Conservation (phyloP, 495 filamentous ascomycete species). For the Penicillium ucsense region DNA sequence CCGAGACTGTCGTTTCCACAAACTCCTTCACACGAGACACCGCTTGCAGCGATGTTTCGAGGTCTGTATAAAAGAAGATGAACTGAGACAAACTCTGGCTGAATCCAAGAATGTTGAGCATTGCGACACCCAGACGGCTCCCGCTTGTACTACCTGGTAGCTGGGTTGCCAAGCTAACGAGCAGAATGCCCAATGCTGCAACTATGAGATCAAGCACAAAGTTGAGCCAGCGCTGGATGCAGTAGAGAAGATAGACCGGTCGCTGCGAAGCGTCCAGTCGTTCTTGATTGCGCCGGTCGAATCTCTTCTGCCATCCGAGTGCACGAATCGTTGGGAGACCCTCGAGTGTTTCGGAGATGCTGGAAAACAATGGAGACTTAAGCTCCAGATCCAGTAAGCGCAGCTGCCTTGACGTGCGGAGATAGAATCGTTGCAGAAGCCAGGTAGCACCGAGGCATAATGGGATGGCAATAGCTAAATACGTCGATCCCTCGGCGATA, state of each 20-base stretch:
- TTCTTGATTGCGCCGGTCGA: slow-evolving; percentile 11
- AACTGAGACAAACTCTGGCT: not conserved
- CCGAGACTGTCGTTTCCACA: not conserved
- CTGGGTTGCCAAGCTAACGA: not conserved
- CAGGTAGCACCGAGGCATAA: no score
- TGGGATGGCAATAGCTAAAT: not conserved
- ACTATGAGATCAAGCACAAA: slow-evolving; percentile 34
- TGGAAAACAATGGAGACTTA: slow-evolving; percentile 40
- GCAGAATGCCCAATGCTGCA: slow-evolving; percentile 8
- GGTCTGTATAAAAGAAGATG: not conserved
- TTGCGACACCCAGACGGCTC: not conserved
- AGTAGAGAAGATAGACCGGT: slow-evolving; percentile 35
- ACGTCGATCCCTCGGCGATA: not conserved
- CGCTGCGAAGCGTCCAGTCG: slow-evolving; percentile 29
- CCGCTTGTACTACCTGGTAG: not conserved
- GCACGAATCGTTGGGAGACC: slow-evolving; percentile 41
- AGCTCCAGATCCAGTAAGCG: slow-evolving; percentile 50
- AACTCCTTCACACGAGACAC: not conserved
- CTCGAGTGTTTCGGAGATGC: slow-evolving; percentile 36
- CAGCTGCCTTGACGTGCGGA: slow-evolving; percentile 51
- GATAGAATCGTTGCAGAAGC: slow-evolving; percentile 38
- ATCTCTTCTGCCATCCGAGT: slow-evolving; percentile 31
- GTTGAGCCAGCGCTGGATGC: slow-evolving; percentile 34
- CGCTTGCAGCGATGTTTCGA: not conserved
- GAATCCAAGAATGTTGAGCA: not conserved